These are phyloP conservation scores for Paraphoma sp. DNA, from an alignment of 2,329 filamentous ascomycete species.

Conservation along the genomic window DNA sequence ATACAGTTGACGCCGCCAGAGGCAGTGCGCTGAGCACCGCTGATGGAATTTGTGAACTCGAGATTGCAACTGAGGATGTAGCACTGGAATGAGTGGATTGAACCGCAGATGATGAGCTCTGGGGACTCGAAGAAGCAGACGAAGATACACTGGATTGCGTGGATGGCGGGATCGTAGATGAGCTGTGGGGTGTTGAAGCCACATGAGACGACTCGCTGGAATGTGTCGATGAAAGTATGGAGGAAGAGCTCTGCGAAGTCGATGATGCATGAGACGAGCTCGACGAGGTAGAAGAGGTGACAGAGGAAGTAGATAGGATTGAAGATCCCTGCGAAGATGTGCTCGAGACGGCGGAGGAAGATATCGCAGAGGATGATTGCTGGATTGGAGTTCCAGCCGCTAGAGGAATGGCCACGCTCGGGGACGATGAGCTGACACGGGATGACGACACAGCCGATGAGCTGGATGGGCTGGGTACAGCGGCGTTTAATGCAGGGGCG, in stretches of 20 bases:
- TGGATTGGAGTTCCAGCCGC: neutral
- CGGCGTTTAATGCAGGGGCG: too few relatives aligned
- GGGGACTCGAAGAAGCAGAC: neutral
- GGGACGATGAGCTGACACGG: neutral
- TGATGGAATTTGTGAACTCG: neutral
- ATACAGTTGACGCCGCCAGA: too few relatives aligned
- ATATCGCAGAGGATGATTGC: neutral
- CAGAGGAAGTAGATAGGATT: neutral
- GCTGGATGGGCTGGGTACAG: neutral
- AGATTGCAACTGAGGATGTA: neutral
- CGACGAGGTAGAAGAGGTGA: too few relatives aligned
- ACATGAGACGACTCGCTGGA: neutral
- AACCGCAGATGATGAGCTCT: neutral
- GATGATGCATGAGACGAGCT: neutral
- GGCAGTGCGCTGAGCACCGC: too few relatives aligned
- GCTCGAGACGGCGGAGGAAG: neutral
- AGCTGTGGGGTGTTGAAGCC: neutral
- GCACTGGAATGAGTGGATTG: neutral
- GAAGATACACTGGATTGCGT: neutral
- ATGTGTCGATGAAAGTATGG: neutral
- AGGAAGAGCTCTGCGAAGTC: neutral
- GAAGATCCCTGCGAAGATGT: neutral
- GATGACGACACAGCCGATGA: neutral
- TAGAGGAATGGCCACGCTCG: neutral
- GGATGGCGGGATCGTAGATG: neutral